phyloP scores from a whole-genome alignment of 2,329 filamentous ascomycete species.

The Phaeosphaeriaceae sp. region DNA sequence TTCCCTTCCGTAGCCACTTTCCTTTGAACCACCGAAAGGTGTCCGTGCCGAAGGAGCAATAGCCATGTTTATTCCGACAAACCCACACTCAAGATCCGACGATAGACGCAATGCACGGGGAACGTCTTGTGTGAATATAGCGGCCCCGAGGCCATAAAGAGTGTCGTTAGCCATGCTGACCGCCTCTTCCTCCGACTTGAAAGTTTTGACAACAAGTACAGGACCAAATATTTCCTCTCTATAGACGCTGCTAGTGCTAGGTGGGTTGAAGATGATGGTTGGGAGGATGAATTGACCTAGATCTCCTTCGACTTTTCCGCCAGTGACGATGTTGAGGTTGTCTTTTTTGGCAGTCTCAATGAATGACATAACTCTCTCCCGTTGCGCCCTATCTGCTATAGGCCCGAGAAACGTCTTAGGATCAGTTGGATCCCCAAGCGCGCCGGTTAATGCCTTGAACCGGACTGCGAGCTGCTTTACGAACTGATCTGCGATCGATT shows the following conservation, averaged over 20 bases:
- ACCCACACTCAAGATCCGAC: constrained; percentile 17
- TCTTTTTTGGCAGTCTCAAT: not conserved
- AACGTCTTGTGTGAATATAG: constrained; percentile 1
- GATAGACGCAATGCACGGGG: constrained; percentile 4
- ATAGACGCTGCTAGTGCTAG: not conserved
- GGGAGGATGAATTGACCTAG: constrained; percentile 19
- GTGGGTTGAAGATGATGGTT: constrained; percentile 32
- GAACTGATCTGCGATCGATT: not conserved
- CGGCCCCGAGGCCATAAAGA: constrained; percentile 1
- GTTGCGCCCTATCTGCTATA: not conserved
- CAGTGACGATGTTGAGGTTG: not conserved
- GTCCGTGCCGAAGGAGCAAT: constrained; percentile 1
- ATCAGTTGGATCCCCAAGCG: not conserved
- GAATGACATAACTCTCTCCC: not conserved
- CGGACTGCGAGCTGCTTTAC: not conserved
- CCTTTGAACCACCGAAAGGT: constrained; percentile 30
- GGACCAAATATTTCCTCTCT: constrained; percentile 36
- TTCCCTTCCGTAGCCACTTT: constrained; percentile 22
- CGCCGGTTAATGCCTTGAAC: not conserved
- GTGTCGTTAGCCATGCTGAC: constrained; percentile 4
- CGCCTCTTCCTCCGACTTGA: constrained; percentile 19
- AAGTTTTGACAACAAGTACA: constrained; percentile 22
- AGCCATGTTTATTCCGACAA: constrained; percentile 19
- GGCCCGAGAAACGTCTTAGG: not conserved
- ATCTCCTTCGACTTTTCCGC: not conserved